Evolutionary conservation across 306 rosid genomes (phyloP).

Genomic region (Castanea mollissima): DNA sequence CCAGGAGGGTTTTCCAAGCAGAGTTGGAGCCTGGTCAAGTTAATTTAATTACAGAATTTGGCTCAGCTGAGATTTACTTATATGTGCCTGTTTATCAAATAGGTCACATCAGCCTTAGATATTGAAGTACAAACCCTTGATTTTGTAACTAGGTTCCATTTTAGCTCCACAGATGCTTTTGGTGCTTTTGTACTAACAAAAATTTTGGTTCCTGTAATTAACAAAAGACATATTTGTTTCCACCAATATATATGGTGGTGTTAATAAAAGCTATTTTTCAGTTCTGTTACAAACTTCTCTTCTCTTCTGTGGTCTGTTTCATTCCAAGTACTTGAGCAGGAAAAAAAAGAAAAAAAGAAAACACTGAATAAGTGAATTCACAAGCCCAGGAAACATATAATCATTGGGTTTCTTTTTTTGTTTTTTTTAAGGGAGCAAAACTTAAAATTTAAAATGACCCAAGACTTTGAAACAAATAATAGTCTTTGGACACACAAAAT

Average conservation of each 20-base stretch:
- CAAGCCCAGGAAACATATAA: too few relatives aligned
- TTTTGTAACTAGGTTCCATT: slow-evolving; percentile 32
- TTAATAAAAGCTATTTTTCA: slow-evolving; percentile 21
- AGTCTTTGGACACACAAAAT: too few relatives aligned
- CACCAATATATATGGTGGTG: background rate
- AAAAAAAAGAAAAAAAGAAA: too few relatives aligned
- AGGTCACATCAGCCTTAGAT: slow-evolving; percentile 29
- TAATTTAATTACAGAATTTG: slow-evolving; percentile 20
- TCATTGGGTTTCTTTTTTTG: too few relatives aligned
- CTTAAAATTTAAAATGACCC: too few relatives aligned
- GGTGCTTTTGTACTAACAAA: slow-evolving; percentile 18
- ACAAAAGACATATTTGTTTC: slow-evolving; percentile 3
- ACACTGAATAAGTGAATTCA: too few relatives aligned
- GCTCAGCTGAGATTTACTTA: slow-evolving; percentile 19
- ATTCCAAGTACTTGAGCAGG: too few relatives aligned
- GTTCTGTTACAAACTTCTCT: background rate
- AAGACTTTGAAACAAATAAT: too few relatives aligned
- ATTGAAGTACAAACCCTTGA: slow-evolving; percentile 20
- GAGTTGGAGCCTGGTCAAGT: slow-evolving; percentile 21
- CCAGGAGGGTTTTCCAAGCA: slow-evolving; percentile 19
- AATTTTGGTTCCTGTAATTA: slow-evolving; percentile 18
- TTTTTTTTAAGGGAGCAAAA: too few relatives aligned
- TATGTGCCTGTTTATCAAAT: slow-evolving; percentile 25
- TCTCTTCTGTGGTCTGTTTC: background rate
- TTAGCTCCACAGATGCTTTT: slow-evolving; percentile 17